phyloP scores from a whole-genome alignment of 345 rosid species.

The Gossypium bickii region DNA sequence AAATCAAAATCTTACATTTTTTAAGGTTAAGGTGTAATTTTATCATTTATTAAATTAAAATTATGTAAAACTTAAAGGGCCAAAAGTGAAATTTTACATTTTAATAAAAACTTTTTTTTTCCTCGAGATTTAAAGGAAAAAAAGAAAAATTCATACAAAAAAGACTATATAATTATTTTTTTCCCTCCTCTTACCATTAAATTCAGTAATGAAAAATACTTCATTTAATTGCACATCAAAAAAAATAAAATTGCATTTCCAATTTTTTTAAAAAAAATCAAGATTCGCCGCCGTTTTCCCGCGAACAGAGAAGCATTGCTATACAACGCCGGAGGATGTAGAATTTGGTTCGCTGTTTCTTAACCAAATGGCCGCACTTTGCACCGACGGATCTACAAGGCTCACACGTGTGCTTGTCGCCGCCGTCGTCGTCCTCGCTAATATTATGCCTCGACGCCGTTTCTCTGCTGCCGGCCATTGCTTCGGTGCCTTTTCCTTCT shows the following conservation, averaged over 20 bases:
- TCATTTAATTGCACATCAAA: conserved; percentile 6
- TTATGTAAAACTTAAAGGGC: too few species aligned
- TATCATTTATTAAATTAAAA: too few species aligned
- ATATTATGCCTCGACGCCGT: not conserved
- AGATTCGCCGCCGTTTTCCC: conserved; percentile 36
- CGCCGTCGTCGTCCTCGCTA: not conserved
- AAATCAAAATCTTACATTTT: too few species aligned
- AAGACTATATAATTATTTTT: too few species aligned
- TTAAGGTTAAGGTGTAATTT: too few species aligned
- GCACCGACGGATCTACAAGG: conserved; percentile 53
- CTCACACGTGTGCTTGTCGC: conserved; percentile 21
- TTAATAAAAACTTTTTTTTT: too few species aligned
- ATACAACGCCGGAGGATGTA: conserved; percentile 80
- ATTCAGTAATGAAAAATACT: not conserved
- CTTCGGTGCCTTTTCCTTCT: not conserved
- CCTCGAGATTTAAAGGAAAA: not conserved
- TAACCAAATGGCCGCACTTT: conserved; percentile 73
- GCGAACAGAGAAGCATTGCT: conserved; percentile 71
- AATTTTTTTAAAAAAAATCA: not conserved
- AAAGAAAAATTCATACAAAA: not conserved
- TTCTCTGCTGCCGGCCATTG: conserved; percentile 11
- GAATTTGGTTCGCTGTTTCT: conserved; percentile 71
- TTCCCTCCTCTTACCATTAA: not conserved
- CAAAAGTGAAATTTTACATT: too few species aligned
- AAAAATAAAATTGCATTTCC: too few species aligned